Evolutionary conservation across 1,284 basidiomycete genomes (phyloP).

Genomic region (Cutaneotrichosporon sp.): DNA sequence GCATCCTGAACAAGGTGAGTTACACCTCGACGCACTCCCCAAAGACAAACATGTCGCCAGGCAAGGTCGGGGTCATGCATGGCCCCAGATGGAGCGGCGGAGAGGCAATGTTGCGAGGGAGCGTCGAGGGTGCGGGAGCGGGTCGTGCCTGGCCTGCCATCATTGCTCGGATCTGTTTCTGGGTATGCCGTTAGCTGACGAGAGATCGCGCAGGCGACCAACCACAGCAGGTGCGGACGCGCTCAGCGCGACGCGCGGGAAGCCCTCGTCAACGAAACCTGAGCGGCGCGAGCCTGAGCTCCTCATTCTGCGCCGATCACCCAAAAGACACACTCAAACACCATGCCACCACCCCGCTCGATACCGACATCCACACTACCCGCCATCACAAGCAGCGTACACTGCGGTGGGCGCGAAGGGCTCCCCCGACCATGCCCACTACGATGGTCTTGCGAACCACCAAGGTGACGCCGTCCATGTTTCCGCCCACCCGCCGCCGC

Average conservation of each 20-base stretch:
- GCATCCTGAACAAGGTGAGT: not conserved
- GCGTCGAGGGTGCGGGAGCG: not conserved
- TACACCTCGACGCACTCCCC: not conserved
- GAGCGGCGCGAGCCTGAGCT: not conserved
- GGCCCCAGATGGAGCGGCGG: not conserved
- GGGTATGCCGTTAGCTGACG: not conserved
- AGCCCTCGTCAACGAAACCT: not conserved
- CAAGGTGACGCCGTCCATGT: not conserved
- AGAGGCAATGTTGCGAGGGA: not conserved
- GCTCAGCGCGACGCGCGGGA: not conserved
- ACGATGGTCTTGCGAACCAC: not conserved
- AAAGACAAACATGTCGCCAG: not conserved
- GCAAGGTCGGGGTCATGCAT: not conserved
- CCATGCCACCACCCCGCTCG: not conserved
- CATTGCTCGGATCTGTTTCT: not conserved
- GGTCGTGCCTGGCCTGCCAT: conserved; percentile 5
- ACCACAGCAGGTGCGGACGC: not conserved
- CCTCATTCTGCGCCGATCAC: not conserved
- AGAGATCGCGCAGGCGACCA: not conserved
- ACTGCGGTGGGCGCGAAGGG: not conserved
- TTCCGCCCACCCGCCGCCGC: not conserved
- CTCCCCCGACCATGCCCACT: not conserved
- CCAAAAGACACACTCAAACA: not conserved
- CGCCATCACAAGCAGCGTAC: not conserved
- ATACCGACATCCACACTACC: not conserved